These are phyloP conservation scores for Globisporangium recalcitrans DNA, from an alignment of 352 stramenopile genomes.

Conservation along the genomic window DNA sequence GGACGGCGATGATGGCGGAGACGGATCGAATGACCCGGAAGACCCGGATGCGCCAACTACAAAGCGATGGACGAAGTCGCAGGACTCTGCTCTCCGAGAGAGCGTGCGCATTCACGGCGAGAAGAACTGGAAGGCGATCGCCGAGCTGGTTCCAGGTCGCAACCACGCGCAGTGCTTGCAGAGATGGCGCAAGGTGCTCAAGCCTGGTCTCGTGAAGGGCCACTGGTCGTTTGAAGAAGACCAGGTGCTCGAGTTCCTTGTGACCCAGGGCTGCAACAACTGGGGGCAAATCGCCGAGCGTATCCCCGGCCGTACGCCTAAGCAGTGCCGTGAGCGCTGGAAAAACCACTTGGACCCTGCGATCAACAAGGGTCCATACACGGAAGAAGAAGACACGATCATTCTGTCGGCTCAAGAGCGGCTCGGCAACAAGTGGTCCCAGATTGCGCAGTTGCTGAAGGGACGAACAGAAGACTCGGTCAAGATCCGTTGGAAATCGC, in stretches of 20 bases:
- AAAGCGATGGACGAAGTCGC: slow-evolving; percentile 85
- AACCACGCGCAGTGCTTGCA: slow-evolving; percentile 88
- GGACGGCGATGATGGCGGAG: slow-evolving; percentile 32
- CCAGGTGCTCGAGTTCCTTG: slow-evolving; percentile 87
- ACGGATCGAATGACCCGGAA: slow-evolving; percentile 24
- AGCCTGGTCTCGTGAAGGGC: slow-evolving; percentile 93
- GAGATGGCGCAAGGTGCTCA: slow-evolving; percentile 91
- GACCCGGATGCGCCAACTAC: slow-evolving; percentile 73
- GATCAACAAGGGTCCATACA: slow-evolving; percentile 95
- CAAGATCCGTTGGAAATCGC: slow-evolving; percentile 90
- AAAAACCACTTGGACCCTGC: slow-evolving; percentile 86
- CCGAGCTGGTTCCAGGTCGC: slow-evolving; percentile 71
- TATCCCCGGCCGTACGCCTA: slow-evolving; percentile 90
- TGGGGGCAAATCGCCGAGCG: slow-evolving; percentile 91
- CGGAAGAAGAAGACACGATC: slow-evolving; percentile 90
- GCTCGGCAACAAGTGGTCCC: slow-evolving; percentile 95
- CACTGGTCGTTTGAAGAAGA: slow-evolving; percentile 95
- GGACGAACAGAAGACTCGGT: slow-evolving; percentile 92
- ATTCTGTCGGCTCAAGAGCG: slow-evolving; percentile 89
- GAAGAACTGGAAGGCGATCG: slow-evolving; percentile 89
- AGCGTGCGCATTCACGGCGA: slow-evolving; percentile 80
- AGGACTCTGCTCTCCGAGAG: slow-evolving; percentile 79
- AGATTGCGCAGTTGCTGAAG: slow-evolving; percentile 92
- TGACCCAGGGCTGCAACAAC: slow-evolving; percentile 89
- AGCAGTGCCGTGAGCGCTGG: slow-evolving; percentile 90